phyloP scores from a whole-genome alignment of 805 yeast genomes.

The Pichia paraexigua region DNA sequence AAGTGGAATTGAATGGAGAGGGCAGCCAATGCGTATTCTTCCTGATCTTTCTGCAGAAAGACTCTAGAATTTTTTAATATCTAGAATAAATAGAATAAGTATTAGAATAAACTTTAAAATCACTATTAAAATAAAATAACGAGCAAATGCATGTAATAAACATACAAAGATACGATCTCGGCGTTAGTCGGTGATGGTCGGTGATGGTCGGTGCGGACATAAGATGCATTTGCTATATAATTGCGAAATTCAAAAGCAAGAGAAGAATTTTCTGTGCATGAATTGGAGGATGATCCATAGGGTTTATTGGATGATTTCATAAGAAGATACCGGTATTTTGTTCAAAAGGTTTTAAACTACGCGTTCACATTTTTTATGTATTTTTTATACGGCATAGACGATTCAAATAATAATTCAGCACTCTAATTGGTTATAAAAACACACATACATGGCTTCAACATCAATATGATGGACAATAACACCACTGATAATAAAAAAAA shows the following conservation, averaged over 20 bases:
- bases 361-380: not conserved
- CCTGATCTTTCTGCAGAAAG: constrained; percentile 67
- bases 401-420: not conserved
- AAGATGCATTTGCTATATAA: too few species aligned
- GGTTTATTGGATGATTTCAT: not conserved
- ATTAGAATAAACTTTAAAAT: too few species aligned
- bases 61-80: not conserved
- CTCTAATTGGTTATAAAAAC: not conserved
- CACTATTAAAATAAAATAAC: too few species aligned
- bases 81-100: too few species aligned
- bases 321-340: not conserved
- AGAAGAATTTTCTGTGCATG: not conserved
- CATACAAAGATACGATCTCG: too few species aligned
- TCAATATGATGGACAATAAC: not conserved
- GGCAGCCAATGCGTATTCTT: constrained; percentile 63
- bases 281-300: not conserved
- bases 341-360: too few species aligned
- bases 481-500: not conserved
- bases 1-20: constrained; percentile 70
- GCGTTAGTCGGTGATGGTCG: not conserved
- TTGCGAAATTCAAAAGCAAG: not conserved
- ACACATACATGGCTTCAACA: not conserved
- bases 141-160: not conserved
- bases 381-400: not conserved
- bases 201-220: not conserved